These are phyloP conservation scores for Fusarium goolgardi DNA, from an alignment of 2,329 filamentous ascomycete genomes.

Conservation along the genomic window DNA sequence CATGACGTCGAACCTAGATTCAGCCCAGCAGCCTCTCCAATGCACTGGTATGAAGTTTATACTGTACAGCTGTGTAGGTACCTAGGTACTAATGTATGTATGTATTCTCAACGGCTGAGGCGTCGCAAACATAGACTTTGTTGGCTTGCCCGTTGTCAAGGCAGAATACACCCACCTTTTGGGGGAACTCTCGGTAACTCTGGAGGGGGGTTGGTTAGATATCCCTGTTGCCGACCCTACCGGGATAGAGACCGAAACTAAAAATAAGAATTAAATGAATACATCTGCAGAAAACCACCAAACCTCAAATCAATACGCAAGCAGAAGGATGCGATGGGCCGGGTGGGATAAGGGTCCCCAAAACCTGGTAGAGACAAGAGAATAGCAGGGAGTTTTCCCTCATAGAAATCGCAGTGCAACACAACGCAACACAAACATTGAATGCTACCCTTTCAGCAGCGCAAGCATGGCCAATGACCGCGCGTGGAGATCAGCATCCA, in stretches of 20 bases:
- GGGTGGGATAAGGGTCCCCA: not conserved
- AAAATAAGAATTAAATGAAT: slow-evolving; percentile 8
- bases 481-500: slow-evolving; percentile 9
- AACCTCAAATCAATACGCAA: not conserved
- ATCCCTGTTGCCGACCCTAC: slow-evolving; percentile 5
- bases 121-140: slow-evolving; percentile 20
- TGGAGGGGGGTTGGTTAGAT: not conserved
- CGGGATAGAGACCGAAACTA: slow-evolving; percentile 9
- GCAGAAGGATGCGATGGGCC: not conserved
- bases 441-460: slow-evolving; percentile 13
- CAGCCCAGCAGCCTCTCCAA: slow-evolving; percentile 1
- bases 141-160: slow-evolving; percentile 21
- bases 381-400: slow-evolving; percentile 8
- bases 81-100: not conserved
- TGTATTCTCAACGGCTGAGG: slow-evolving; percentile 16
- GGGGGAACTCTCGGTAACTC: not conserved
- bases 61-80: not conserved
- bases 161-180: not conserved
- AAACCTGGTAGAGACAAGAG: not conserved
- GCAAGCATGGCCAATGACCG: slow-evolving; percentile 25
- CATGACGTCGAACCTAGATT: slow-evolving; percentile 25
- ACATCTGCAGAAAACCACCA: not conserved
- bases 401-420: not conserved
- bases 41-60: not conserved
- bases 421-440: slow-evolving; percentile 3